phyloP scores from a whole-genome alignment of 305 asterid species.

The Monarda citriodora region DNA sequence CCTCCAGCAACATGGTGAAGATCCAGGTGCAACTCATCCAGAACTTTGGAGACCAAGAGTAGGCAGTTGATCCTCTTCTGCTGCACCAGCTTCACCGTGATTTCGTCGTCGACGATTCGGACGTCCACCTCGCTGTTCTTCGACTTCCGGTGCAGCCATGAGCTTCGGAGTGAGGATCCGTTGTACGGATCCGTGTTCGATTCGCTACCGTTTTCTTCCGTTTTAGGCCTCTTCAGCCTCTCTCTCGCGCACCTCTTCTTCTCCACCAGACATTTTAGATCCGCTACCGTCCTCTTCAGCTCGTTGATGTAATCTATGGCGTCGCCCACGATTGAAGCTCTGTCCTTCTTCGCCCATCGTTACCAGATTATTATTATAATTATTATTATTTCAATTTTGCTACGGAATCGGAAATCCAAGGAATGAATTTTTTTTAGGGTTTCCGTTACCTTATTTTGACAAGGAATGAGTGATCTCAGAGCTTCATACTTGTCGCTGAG shows the following conservation, averaged over 20 bases:
- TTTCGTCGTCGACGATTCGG: conserved; percentile 81
- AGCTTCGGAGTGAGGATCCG: conserved; percentile 60
- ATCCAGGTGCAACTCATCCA: conserved; percentile 88
- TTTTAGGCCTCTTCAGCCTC: conserved; percentile 67
- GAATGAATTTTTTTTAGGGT: too few relatives aligned
- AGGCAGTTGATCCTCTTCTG: conserved; percentile 85
- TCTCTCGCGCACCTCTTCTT: conserved; percentile 69
- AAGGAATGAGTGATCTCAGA: conserved; percentile 60
- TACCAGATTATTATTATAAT: background rate
- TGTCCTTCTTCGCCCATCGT: conserved; percentile 46
- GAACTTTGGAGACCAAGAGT: conserved; percentile 70
- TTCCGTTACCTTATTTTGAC: conserved; percentile 59
- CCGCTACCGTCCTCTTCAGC: conserved; percentile 75
- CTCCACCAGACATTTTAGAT: conserved; percentile 67
- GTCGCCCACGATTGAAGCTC: conserved; percentile 79
- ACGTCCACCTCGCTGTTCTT: conserved; percentile 90
- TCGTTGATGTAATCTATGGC: conserved; percentile 79
- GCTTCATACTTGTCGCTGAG: conserved; percentile 61
- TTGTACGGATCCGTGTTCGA: conserved; percentile 40
- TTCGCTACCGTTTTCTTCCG: conserved; percentile 33
- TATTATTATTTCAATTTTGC: background rate
- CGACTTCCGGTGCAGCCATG: conserved; percentile 93
- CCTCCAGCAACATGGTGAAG: conserved; percentile 98
- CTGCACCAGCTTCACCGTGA: conserved; percentile 88
- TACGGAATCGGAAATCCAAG: too few relatives aligned